Evolutionary conservation across 2,329 filamentous ascomycete genomes (phyloP), one percentile per base, ranked within the genome.

Genomic region (Harringtonia lauricola): DNA sequence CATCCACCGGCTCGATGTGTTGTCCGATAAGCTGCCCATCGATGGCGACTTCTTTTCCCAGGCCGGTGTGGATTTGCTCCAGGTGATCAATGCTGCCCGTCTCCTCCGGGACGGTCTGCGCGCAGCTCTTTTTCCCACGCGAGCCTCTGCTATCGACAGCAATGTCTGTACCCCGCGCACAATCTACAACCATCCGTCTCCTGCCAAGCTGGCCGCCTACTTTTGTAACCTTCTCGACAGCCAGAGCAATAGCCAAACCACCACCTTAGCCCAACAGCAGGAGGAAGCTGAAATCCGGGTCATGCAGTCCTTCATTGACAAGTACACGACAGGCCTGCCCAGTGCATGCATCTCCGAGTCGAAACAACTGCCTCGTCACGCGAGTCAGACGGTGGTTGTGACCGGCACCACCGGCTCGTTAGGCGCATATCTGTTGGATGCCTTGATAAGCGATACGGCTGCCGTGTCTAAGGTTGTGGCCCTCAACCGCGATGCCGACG

Each of bases 391-490:
- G 2, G 60, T 72, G 4, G 38, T 68, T 3, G 53, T 74, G 19
- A 74, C 68, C 0, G 71, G 68, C 13, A 67, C 64, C 6, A 74
- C 71, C 0, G 70, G 70, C 10, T 66, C 64, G 10, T 49, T 74
- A 17, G 71, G 71, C 0, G 65, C 61, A 3, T 71, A 72, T 51
- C 55, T 73, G 36, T 58, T 74, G 3, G 56, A 68, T 26, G 24
- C 24, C 40, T 38, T 54, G 15, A 54, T 70, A 21, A 49, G 61
- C 3, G 45, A 44, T 12, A 56, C 55, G 22, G 56, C 62, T 0
- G 26, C 40, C 4, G 33, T 42, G 22, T 22, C 4, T 7, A 66
- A 63, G 47, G 53, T 74, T 21, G 59, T 70, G 41, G 72, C 67
- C 43, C 58, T 74, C 15, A 74, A 74, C 53, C 61, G 71, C 15